Conservation (phyloP, 2,329 filamentous ascomycete species). For the Xylaria sp. region DNA sequence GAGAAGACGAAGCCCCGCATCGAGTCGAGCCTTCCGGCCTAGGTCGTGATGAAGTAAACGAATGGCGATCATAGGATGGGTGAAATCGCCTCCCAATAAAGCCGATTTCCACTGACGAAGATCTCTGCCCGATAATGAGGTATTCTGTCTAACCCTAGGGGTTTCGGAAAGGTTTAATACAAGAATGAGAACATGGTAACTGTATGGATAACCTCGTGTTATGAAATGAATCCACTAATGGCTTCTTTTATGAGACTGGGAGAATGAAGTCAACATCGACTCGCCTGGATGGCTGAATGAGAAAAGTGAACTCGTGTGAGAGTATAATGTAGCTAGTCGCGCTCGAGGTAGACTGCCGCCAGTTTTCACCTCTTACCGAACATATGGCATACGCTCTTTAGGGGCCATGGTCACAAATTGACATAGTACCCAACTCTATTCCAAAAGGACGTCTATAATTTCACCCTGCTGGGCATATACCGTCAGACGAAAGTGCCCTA, state of each 20-base stretch:
- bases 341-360: background rate
- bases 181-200: background rate
- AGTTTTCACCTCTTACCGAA: background rate
- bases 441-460: background rate
- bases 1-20: conserved; percentile 29
- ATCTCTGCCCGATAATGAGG: background rate
- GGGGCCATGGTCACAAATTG: background rate
- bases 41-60: conserved; percentile 32
- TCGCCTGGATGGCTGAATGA: background rate
- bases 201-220: background rate
- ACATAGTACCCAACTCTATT: background rate
- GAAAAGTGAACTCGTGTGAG: background rate
- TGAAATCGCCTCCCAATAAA: background rate
- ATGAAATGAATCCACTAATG: background rate
- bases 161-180: background rate
- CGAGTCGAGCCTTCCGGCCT: conserved; percentile 36
- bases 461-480: background rate
- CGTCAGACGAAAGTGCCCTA: too few species aligned
- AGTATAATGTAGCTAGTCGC: background rate
- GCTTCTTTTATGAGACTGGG: background rate
- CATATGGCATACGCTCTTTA: background rate
- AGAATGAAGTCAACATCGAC: background rate
- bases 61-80: conserved; percentile 33
- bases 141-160: background rate
- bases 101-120: background rate